Base-by-base conservation (phyloP, 257 asterid species). In the Salvia miltiorrhiza region DNA sequence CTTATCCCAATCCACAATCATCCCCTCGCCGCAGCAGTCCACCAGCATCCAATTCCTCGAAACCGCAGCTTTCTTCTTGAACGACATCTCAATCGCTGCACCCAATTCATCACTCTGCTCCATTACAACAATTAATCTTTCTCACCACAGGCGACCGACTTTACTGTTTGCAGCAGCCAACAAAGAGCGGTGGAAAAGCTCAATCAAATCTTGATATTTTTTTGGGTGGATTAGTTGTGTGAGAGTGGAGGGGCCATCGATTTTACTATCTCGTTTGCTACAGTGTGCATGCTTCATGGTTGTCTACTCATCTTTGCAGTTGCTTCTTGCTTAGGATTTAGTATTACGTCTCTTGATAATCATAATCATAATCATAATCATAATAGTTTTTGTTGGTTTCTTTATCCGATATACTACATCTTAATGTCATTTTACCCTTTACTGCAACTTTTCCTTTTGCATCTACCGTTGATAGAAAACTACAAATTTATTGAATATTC, bases 1-100 rank as follows among this genome's bases (percentile, higher is more conserved):
- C 80, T 86, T 93, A 77, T 93, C 96, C 90, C 91, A 80, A 84
- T 93, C 97, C 81, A 88, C 7, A 5, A 84, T 75, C 13, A 63
- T 69, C 48, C 91, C 92, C 30, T 82, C 65, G 10, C 99, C 99
- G 5, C 63, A 82, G 43, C 78, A 73, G 68, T 89, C 87, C 63
- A 93, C 40, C 50, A 82, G 32, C 35, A 86, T 82, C 97, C 97
- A 93, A 77, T 78, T 85, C 78, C 95, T 87, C 0, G 87, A 78
- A 82, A 82, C 85, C 1, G 82, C 86, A 14, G 73, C 73, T 78
- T 90, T 90, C 72, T 82, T 83, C 77, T 70, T 79, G 2, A 78
- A 52, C 24, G 85, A 65, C 49, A 81, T 23, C 50, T 83, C 79
- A 21, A 73, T 71, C 26, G 81, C 92, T 40, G 56, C 80, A 63